A percentile compares a stretch with the other conserved stretches of the same genome.
These are phyloP conservation scores for Didymella glomerata DNA, from an alignment of 2,329 filamentous ascomycete genomes.

Conservation along the genomic window DNA sequence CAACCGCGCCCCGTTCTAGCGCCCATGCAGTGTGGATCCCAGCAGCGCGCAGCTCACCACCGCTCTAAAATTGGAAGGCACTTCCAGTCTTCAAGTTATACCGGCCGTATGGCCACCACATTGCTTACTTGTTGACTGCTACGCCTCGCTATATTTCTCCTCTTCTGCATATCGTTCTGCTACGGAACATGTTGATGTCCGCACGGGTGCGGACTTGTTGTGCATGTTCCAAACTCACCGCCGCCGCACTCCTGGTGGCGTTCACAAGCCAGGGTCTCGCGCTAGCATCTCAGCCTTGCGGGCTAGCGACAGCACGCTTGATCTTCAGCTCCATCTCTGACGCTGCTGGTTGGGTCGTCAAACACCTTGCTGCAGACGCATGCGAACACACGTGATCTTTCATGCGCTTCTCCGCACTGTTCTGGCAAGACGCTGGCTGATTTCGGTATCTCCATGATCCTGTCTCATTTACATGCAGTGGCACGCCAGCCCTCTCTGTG, in stretches of 20 bases:
- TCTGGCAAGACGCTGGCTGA: constrained; percentile 9
- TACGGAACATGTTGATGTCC: not conserved
- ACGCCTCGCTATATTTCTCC: constrained; percentile 5
- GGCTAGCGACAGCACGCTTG: constrained; percentile 6
- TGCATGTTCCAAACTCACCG: constrained; percentile 17
- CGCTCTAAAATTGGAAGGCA: constrained; percentile 20
- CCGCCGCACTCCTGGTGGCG: constrained; percentile 11
- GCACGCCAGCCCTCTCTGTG: not conserved
- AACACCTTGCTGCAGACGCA: constrained; percentile 13
- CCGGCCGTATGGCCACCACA: constrained; percentile 8
- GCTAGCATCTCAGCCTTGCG: constrained; percentile 20
- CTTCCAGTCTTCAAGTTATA: constrained; percentile 2
- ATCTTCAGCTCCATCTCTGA: constrained; percentile 17
- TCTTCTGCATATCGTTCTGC: constrained; percentile 1
- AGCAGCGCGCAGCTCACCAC: constrained; percentile 1
- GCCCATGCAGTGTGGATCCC: constrained; percentile 8
- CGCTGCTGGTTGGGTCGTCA: constrained; percentile 18
- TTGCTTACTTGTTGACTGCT: not conserved
- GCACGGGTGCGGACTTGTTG: constrained; percentile 14
- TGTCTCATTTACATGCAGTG: not conserved
- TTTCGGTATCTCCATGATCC: not conserved
- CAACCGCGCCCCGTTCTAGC: constrained; percentile 15
- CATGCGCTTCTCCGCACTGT: constrained; percentile 7
- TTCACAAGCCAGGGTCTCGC: constrained; percentile 13
- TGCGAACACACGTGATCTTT: constrained; percentile 1